Percentiles rank a stretch among this genome's conserved stretches.
phyloP scores from a whole-genome alignment of 2,329 filamentous ascomycete species.

The Helicocarpus griseus region DNA sequence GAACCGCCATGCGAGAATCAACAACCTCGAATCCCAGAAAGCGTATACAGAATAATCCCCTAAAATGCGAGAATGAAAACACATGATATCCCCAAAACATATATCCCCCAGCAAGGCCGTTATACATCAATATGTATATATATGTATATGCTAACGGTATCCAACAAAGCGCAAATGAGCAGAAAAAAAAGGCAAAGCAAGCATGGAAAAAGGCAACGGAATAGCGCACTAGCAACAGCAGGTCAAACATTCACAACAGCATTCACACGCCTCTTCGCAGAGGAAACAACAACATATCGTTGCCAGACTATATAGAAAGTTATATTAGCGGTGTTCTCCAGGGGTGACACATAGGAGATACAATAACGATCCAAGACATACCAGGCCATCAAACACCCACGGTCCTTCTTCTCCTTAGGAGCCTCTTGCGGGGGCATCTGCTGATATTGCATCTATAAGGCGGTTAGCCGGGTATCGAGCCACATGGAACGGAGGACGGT shows the following conservation, averaged over 20 bases:
- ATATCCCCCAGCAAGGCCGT: not conserved
- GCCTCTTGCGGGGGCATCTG: constrained; percentile 31
- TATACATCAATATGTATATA: not conserved
- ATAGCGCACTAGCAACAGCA: constrained; percentile 30
- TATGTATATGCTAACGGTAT: not conserved
- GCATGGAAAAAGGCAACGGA: no score
- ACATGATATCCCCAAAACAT: not conserved
- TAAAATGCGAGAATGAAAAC: not conserved
- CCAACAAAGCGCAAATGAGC: no score
- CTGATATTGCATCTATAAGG: constrained; percentile 39
- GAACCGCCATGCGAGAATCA: no score
- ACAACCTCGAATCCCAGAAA: no score
- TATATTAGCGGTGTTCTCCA: not conserved
- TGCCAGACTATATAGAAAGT: constrained; percentile 34
- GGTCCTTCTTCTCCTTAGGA: constrained; percentile 38
- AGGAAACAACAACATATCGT: constrained; percentile 55
- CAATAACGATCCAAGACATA: constrained; percentile 23
- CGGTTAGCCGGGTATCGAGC: not conserved
- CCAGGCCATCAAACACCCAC: constrained; percentile 44
- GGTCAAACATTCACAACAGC: constrained; percentile 53
- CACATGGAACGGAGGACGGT: not conserved
- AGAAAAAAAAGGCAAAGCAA: no score
- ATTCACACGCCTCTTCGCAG: constrained; percentile 55
- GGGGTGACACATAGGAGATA: no score
- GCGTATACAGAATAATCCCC: not conserved